Evolutionary conservation across 179 eudicot genomes (phyloP).

Genomic region (Carnegiea gigantea): DNA sequence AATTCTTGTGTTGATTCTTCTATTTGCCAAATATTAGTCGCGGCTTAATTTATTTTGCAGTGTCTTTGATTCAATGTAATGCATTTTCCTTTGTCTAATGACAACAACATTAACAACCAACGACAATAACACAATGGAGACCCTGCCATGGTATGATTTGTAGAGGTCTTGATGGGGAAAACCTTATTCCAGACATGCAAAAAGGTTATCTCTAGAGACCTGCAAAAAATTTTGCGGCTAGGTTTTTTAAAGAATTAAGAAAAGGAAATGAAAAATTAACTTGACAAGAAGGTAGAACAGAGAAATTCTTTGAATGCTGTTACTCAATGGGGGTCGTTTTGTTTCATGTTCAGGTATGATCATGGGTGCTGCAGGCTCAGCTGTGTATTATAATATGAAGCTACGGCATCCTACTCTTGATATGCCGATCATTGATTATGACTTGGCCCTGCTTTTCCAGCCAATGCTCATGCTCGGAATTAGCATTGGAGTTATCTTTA

Average conservation of each 20-base stretch:
- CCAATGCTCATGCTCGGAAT: slow-evolving; percentile 91
- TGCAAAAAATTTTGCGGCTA: background rate
- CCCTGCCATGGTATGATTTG: background rate
- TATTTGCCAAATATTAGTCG: background rate
- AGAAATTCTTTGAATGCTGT: background rate
- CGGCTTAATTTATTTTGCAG: too few relatives aligned
- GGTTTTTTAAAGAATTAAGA: background rate
- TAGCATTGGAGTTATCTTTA: slow-evolving; percentile 82
- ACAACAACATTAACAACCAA: background rate
- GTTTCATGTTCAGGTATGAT: slow-evolving; percentile 63
- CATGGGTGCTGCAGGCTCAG: slow-evolving; percentile 74
- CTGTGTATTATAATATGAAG: slow-evolving; percentile 69
- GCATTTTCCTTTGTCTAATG: background rate
- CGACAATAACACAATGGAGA: background rate
- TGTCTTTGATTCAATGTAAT: background rate
- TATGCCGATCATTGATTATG: slow-evolving; percentile 80
- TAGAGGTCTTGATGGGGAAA: background rate
- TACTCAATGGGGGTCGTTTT: background rate
- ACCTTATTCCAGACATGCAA: background rate
- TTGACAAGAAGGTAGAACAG: background rate
- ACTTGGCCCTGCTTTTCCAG: slow-evolving; percentile 71
- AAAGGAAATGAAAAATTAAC: background rate
- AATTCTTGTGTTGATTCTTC: background rate
- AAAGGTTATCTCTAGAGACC: background rate
- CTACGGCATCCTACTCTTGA: slow-evolving; percentile 73